Evolutionary conservation across 2,329 filamentous ascomycete genomes (phyloP).

Genomic region (Verticillium nonalfalfae): DNA sequence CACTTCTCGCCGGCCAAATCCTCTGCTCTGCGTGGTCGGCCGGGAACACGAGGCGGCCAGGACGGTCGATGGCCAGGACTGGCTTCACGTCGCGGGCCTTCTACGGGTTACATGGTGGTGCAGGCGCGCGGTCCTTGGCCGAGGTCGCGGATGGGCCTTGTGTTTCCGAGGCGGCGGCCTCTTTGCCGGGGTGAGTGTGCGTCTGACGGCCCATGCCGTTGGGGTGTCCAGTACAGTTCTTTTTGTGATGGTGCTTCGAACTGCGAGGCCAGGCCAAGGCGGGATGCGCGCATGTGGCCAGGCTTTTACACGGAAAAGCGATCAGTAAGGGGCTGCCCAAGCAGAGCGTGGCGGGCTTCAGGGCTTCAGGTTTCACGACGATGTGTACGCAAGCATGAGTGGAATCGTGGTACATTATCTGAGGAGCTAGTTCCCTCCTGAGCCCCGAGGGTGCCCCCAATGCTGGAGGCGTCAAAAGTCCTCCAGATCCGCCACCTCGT

Average conservation of each 20-base stretch:
- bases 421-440: background rate
- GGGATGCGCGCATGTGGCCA: no score
- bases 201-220: no score
- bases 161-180: background rate
- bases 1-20: background rate
- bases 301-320: no score
- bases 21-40: background rate
- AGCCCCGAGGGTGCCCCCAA: background rate
- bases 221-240: no score
- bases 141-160: background rate
- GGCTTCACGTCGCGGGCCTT: background rate
- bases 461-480: background rate
- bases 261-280: no score
- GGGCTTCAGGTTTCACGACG: background rate
- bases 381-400: background rate
- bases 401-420: background rate
- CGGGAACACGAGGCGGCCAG: background rate
- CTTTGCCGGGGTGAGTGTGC: no score
- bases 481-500: background rate
- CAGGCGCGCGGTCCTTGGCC: no score
- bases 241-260: no score
- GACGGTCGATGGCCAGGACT: no score
- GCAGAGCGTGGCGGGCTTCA: no score
- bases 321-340: no score
- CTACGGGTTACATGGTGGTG: background rate